These are phyloP conservation scores for Fraxinus dipetala DNA, from an alignment of 305 asterid genomes.

Conservation along the genomic window DNA sequence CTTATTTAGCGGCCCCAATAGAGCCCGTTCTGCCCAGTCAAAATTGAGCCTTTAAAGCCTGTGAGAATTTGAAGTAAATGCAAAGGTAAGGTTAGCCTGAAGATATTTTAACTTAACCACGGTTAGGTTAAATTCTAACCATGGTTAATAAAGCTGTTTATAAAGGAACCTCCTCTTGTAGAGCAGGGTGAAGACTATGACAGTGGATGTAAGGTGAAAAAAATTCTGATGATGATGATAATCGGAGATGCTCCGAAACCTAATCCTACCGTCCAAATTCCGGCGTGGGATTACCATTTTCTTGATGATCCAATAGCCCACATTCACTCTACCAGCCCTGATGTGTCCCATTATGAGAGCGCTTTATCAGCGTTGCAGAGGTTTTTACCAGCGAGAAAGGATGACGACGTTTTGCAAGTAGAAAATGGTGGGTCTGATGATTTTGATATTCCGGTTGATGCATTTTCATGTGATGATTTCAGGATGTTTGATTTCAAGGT, in stretches of 20 bases:
- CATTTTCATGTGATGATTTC: constrained; percentile 67
- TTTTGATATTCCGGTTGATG: constrained; percentile 57
- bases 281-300: constrained; percentile 45
- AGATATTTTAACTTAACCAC: constrained; percentile 44
- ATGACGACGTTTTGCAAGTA: constrained; percentile 32
- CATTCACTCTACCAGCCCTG: constrained; percentile 35
- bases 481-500: constrained; percentile 75
- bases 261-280: constrained; percentile 60
- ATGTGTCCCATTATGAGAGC: constrained; percentile 24
- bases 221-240: constrained; percentile 41
- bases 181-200: constrained; percentile 34
- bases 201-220: constrained; percentile 26
- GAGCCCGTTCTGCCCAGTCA: constrained; percentile 14
- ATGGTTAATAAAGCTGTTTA: constrained; percentile 45
- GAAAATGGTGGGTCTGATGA: constrained; percentile 34
- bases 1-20: constrained; percentile 17
- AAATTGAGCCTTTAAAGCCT: constrained; percentile 26
- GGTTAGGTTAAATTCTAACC: constrained; percentile 35
- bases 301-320: constrained; percentile 45
- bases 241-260: constrained; percentile 43
- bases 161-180: constrained; percentile 32
- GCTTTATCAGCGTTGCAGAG: constrained; percentile 57
- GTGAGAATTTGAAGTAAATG: constrained; percentile 32
- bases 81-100: constrained; percentile 33
- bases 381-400: constrained; percentile 51